Evolutionary conservation across 176 grass and related monocot species (phyloP).

Genomic region (Oryza coarctata): DNA sequence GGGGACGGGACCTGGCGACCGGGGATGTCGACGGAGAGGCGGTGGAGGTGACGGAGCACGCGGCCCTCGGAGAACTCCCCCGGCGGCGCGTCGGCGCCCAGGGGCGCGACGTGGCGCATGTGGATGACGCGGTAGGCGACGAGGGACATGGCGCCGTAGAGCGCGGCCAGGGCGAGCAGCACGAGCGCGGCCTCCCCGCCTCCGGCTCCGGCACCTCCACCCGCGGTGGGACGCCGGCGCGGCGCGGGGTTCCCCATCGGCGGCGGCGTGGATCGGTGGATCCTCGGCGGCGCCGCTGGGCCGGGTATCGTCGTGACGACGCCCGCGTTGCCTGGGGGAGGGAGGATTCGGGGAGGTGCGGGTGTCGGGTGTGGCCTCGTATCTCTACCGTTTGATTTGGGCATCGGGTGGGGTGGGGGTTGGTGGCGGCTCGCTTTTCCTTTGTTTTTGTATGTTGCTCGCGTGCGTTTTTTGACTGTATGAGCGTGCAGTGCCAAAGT

Average conservation of each 20-base stretch:
- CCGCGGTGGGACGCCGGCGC: not conserved
- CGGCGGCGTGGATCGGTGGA: not conserved
- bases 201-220: constrained; percentile 5
- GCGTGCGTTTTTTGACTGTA: not conserved
- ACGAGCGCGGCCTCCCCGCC: constrained; percentile 41
- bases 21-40: constrained; percentile 77
- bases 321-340: not conserved
- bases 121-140: constrained; percentile 66
- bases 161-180: constrained; percentile 60
- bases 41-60: constrained; percentile 66
- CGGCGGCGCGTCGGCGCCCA: constrained; percentile 51
- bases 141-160: constrained; percentile 69
- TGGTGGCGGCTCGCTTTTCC: not conserved
- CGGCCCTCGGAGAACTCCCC: constrained; percentile 77
- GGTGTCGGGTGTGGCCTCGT: not conserved
- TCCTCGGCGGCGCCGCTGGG: constrained; percentile 29
- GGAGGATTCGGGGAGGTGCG: not conserved
- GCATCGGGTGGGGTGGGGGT: not conserved
- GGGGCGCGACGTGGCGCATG: constrained; percentile 82
- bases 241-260: constrained; percentile 29
- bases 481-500: not conserved
- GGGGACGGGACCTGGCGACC: constrained; percentile 56
- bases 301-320: constrained; percentile 22
- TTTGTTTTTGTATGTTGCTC: not conserved
- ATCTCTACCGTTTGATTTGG: not conserved